Evolutionary conservation across 306 rosid species (phyloP).

Genomic region (Boehmeria nivea): DNA sequence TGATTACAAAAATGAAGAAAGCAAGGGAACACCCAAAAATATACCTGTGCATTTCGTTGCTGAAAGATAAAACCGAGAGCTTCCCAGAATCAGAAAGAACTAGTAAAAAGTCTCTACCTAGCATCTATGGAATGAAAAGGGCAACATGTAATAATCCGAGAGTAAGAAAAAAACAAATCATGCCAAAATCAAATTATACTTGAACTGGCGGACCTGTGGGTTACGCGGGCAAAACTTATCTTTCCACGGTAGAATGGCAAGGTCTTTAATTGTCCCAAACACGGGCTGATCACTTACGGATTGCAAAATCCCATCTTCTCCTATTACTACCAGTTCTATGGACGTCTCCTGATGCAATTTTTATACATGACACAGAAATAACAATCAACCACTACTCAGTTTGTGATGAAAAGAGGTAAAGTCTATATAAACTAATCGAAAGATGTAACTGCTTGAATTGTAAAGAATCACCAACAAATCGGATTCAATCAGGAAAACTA

Average conservation of each 20-base stretch:
- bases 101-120: conserved; percentile 75
- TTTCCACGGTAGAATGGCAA: conserved; percentile 80
- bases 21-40: conserved; percentile 6
- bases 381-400: background rate
- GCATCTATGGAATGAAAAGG: conserved; percentile 39
- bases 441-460: no score
- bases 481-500: no score
- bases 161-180: background rate
- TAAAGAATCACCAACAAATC: no score
- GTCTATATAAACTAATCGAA: no score
- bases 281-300: conserved; percentile 90
- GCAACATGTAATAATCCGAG: background rate
- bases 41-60: conserved; percentile 95
- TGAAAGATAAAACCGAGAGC: conserved; percentile 80
- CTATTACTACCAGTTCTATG: conserved; percentile 71
- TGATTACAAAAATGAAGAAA: background rate
- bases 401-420: no score
- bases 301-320: conserved; percentile 72
- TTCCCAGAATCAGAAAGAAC: conserved; percentile 95
- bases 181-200: background rate
- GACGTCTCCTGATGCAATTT: conserved; percentile 65
- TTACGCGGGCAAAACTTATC: conserved; percentile 44
- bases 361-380: no score
- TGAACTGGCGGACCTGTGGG: conserved; percentile 45
- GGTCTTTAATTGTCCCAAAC: conserved; percentile 82